Evolutionary conservation across 352 stramenopile species (phyloP).

Genomic region (Aphanomyces astaci): DNA sequence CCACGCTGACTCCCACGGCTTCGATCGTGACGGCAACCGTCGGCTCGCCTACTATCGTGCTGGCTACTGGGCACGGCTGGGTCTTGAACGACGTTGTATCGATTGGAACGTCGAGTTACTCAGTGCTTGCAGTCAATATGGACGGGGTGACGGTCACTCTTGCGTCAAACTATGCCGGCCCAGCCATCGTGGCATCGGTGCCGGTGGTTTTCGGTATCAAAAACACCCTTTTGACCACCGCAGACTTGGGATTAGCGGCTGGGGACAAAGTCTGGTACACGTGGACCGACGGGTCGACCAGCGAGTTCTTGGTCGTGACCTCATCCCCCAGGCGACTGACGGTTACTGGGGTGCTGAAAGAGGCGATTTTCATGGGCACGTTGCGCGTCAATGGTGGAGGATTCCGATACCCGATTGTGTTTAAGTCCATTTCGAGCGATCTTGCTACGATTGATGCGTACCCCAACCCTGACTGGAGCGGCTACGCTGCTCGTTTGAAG

Average conservation of each 20-base stretch:
- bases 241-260: constrained; percentile 33
- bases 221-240: constrained; percentile 30
- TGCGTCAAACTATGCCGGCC: not conserved
- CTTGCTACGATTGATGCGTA: constrained; percentile 51
- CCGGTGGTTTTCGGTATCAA: not conserved
- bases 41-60: not conserved
- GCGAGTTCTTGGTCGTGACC: constrained; percentile 34
- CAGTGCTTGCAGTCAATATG: not conserved
- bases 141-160: constrained; percentile 19
- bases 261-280: constrained; percentile 53
- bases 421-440: constrained; percentile 51
- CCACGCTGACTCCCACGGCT: not conserved
- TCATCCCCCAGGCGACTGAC: constrained; percentile 33
- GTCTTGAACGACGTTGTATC: not conserved
- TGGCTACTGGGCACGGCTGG: not conserved
- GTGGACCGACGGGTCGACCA: constrained; percentile 35
- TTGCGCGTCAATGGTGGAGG: constrained; percentile 39
- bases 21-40: not conserved
- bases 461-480: constrained; percentile 50
- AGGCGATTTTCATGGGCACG: constrained; percentile 31
- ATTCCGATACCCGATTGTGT: constrained; percentile 56
- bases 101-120: constrained; percentile 2
- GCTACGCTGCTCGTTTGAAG: constrained; percentile 44
- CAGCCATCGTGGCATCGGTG: constrained; percentile 7
- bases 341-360: constrained; percentile 43